Conservation (phyloP, 164 flowering plant species). For the Umbellularia californica region DNA sequence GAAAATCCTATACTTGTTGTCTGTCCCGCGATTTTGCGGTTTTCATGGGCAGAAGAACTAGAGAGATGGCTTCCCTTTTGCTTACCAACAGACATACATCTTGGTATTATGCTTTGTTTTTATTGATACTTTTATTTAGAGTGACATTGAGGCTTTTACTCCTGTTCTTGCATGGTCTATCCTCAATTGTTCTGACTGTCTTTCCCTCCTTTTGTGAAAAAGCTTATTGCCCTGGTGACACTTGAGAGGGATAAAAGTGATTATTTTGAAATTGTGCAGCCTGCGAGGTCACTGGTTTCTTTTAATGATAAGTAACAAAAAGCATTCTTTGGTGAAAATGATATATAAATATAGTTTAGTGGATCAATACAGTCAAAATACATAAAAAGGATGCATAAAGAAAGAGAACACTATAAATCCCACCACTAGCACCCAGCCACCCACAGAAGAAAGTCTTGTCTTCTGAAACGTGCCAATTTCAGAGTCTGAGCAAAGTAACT, state of each 20-base stretch:
- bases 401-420: no score
- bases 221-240: not conserved
- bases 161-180: not conserved
- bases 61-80: constrained; percentile 93
- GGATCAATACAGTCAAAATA: no score
- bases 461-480: no score
- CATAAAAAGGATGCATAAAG: no score
- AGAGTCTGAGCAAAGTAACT: no score
- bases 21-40: constrained; percentile 92
- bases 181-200: not conserved
- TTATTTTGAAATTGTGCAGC: not conserved
- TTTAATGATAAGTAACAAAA: no score
- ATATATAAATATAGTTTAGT: no score
- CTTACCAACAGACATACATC: constrained; percentile 84
- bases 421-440: no score
- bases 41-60: constrained; percentile 93
- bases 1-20: constrained; percentile 90
- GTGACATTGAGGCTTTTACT: not conserved
- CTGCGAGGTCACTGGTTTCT: no score
- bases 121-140: constrained; percentile 1
- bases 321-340: no score
- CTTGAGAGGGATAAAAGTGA: not conserved
- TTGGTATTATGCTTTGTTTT: constrained; percentile 41
- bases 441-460: no score
- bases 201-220: not conserved